Conservation (phyloP, 306 rosid genomes). For the Cicer chorassanicum region DNA sequence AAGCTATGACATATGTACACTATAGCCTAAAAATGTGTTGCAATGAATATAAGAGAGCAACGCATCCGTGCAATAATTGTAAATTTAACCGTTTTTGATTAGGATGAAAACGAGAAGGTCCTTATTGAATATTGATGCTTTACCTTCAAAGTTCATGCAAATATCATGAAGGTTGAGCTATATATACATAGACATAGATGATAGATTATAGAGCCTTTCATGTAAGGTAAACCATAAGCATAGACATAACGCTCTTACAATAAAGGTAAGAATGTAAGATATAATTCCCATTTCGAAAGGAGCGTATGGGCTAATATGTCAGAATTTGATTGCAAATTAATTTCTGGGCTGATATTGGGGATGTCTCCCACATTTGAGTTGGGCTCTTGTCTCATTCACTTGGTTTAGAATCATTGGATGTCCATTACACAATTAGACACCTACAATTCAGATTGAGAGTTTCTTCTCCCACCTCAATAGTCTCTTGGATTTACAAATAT, state of each 20-base stretch:
- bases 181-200: background rate
- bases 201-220: background rate
- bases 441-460: no score
- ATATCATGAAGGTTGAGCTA: background rate
- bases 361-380: background rate
- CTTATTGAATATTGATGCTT: constrained; percentile 35
- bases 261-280: constrained; percentile 7
- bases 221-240: constrained; percentile 41
- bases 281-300: constrained; percentile 32
- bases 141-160: constrained; percentile 53
- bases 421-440: background rate
- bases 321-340: constrained; percentile 24
- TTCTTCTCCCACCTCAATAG: no score
- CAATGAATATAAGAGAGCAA: background rate
- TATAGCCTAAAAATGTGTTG: constrained; percentile 9
- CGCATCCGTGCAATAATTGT: background rate
- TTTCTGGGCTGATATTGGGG: constrained; percentile 34
- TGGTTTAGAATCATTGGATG: constrained; percentile 1
- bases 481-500: no score
- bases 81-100: constrained; percentile 38
- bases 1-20: background rate
- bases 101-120: constrained; percentile 8
- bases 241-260: background rate
- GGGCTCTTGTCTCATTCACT: background rate
- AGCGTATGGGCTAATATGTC: constrained; percentile 36